phyloP scores from a whole-genome alignment of 202 grass and related monocot genomes.

The Panicum hallii region DNA sequence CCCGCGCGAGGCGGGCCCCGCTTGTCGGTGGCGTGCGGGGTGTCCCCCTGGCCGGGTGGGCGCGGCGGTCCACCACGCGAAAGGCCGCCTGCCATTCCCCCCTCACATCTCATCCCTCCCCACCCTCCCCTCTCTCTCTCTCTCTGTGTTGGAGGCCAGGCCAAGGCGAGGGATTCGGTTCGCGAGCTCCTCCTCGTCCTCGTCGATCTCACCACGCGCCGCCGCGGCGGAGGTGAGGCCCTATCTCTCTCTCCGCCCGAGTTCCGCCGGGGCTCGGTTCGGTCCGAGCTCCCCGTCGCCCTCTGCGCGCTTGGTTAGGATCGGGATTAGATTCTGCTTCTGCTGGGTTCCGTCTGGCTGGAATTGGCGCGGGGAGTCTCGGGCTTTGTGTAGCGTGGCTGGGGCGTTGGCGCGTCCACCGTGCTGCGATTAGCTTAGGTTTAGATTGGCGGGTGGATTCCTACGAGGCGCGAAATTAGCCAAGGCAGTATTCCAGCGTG shows the following conservation, averaged over 20 bases:
- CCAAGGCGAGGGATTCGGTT: conserved; percentile 30
- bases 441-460: background rate
- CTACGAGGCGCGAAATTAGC: background rate
- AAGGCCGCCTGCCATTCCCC: conserved; percentile 33
- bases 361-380: background rate
- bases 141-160: background rate
- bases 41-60: background rate
- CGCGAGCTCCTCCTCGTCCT: background rate
- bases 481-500: too few relatives aligned
- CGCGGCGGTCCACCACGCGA: conserved; percentile 33
- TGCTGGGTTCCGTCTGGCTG: background rate
- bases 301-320: background rate
- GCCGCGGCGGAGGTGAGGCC: background rate
- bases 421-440: background rate
- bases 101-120: background rate
- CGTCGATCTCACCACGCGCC: conserved; percentile 25
- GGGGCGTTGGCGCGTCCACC: background rate
- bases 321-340: conserved; percentile 31
- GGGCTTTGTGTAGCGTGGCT: background rate
- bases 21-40: background rate
- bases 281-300: background rate
- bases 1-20: rapidly evolving
- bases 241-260: background rate
- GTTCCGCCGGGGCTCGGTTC: background rate
- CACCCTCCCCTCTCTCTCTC: background rate